These are phyloP conservation scores for Cephaloascus albidus DNA, from an alignment of 805 yeast species.

Conservation along the genomic window DNA sequence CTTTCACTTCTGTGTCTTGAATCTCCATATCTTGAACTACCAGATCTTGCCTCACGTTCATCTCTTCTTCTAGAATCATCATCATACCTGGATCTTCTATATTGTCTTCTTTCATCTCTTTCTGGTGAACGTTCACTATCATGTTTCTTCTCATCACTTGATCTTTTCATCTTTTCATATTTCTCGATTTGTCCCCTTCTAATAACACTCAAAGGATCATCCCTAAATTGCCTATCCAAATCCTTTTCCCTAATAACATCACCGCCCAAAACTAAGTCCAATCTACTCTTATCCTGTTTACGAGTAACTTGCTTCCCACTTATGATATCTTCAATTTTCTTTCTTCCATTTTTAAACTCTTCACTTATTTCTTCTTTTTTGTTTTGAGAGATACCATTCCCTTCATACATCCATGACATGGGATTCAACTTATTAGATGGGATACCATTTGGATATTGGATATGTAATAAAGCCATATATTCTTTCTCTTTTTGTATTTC, in stretches of 20 bases:
- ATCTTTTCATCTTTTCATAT: background rate
- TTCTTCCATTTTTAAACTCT: slow-evolving; percentile 44
- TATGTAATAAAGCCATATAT: slow-evolving; percentile 39
- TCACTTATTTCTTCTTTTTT: slow-evolving; percentile 15
- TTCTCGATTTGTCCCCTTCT: background rate
- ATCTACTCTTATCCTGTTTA: slow-evolving; percentile 8
- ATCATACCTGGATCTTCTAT: background rate
- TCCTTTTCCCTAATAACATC: background rate
- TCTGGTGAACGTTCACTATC: background rate
- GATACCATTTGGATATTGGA: slow-evolving; percentile 32
- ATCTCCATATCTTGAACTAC: no score
- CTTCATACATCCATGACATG: slow-evolving; percentile 79
- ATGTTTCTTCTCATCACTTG: background rate
- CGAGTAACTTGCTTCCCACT: slow-evolving; percentile 4
- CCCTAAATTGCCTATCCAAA: background rate
- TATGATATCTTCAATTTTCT: slow-evolving; percentile 27
- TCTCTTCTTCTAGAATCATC: background rate
- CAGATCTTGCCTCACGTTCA: background rate
- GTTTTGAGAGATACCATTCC: slow-evolving; percentile 18
- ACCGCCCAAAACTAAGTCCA: slow-evolving; percentile 15
- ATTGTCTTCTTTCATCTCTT: background rate
- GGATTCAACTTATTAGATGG: slow-evolving; percentile 22
- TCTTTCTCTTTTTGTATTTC: slow-evolving; percentile 60
- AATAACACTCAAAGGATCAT: background rate
- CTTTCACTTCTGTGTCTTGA: no score